phyloP scores from a whole-genome alignment of 345 rosid genomes.

The Schrenkiella parvula region DNA sequence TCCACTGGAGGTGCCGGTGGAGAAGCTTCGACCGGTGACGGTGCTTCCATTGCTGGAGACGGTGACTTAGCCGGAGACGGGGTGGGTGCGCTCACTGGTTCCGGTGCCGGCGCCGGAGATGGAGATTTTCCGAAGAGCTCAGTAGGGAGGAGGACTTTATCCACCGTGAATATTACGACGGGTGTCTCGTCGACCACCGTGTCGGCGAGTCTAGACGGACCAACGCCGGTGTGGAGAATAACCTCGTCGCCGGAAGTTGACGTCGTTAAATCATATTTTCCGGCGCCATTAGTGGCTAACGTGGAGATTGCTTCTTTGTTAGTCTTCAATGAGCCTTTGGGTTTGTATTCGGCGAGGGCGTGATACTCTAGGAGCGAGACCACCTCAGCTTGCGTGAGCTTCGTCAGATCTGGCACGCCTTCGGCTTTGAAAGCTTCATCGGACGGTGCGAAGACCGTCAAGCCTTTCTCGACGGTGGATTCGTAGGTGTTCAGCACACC shows the following conservation, averaged over 20 bases:
- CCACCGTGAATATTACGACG: slow-evolving; percentile 66
- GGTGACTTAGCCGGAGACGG: slow-evolving; percentile 30
- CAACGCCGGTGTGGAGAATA: slow-evolving; percentile 68
- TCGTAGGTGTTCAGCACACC: slow-evolving; percentile 75
- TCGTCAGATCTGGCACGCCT: slow-evolving; percentile 72
- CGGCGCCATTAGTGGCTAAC: slow-evolving; percentile 65
- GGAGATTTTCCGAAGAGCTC: slow-evolving; percentile 72
- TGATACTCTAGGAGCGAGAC: slow-evolving; percentile 82
- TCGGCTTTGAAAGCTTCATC: slow-evolving; percentile 85
- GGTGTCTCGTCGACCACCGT: slow-evolving; percentile 71
- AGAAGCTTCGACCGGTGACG: slow-evolving; percentile 63
- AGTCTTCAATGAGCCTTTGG: slow-evolving; percentile 65
- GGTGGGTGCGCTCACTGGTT: slow-evolving; percentile 43
- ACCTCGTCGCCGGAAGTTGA: slow-evolving; percentile 67
- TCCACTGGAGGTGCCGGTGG: slow-evolving; percentile 79
- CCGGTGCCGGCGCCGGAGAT: slow-evolving; percentile 75
- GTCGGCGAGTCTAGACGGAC: slow-evolving; percentile 65
- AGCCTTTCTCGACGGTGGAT: slow-evolving; percentile 59
- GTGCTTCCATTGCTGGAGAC: slow-evolving; percentile 41
- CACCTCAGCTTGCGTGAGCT: slow-evolving; percentile 65
- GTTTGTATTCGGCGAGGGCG: slow-evolving; percentile 56
- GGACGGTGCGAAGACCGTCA: slow-evolving; percentile 79
- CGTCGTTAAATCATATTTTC: slow-evolving; percentile 63
- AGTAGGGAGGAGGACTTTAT: slow-evolving; percentile 63
- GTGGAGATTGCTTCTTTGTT: slow-evolving; percentile 54